Evolutionary conservation across 306 rosid species (phyloP).

Genomic region (Lathyrus tuberosus): DNA sequence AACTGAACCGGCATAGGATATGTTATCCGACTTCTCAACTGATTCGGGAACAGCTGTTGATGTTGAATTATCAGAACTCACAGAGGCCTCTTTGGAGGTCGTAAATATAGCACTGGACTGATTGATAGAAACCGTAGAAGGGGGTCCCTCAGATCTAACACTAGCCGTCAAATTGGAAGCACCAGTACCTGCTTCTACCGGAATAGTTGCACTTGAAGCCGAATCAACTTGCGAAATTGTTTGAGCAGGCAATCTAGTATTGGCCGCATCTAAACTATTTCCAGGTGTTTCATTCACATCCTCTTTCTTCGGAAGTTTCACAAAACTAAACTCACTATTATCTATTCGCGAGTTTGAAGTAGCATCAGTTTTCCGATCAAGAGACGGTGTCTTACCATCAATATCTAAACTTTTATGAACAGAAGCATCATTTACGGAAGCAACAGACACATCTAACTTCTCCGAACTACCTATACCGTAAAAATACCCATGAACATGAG

Average conservation of each 20-base stretch:
- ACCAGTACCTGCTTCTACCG: conserved; percentile 3
- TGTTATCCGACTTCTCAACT: conserved; percentile 36
- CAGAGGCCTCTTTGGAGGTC: conserved; percentile 41
- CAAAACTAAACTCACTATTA: conserved; percentile 17
- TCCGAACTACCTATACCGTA: conserved; percentile 55
- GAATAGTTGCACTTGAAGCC: too few relatives aligned
- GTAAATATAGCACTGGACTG: conserved; percentile 37
- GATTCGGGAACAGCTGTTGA: conserved; percentile 41
- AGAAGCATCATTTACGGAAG: conserved; percentile 39
- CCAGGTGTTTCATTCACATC: conserved; percentile 29
- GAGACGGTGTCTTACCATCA: conserved; percentile 35
- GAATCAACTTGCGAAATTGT: too few relatives aligned
- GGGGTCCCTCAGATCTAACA: conserved; percentile 35
- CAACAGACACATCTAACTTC: conserved; percentile 45
- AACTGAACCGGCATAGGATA: conserved; percentile 39
- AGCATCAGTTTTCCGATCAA: conserved; percentile 35
- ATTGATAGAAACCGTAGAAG: conserved; percentile 35
- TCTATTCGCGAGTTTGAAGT: conserved; percentile 29
- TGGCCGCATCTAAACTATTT: too few relatives aligned
- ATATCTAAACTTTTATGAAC: conserved; percentile 46
- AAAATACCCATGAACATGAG: conserved; percentile 66
- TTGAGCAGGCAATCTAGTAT: too few relatives aligned
- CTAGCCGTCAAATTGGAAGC: conserved; percentile 38
- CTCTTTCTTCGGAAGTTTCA: conserved; percentile 12
- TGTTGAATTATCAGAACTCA: conserved; percentile 42